Percentiles rank a stretch among this genome's conserved stretches.
These are phyloP conservation scores for Nigrograna mackinnonii DNA, from an alignment of 2,329 filamentous ascomycete genomes.

Conservation along the genomic window DNA sequence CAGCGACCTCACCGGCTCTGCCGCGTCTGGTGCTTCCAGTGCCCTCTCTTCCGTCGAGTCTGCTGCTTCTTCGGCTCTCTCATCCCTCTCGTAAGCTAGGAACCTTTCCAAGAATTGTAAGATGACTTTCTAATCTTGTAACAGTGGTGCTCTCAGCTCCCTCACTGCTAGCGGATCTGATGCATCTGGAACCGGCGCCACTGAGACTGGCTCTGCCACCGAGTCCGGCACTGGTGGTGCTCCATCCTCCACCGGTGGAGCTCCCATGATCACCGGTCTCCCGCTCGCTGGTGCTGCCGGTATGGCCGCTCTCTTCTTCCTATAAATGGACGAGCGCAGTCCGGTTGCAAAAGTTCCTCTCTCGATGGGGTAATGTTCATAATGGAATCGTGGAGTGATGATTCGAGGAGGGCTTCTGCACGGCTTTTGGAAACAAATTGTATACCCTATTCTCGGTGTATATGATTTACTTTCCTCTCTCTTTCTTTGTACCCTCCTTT, in stretches of 20 bases:
- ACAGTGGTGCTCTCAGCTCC: neutral
- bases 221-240: conserved; percentile 3
- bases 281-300: conserved; percentile 41
- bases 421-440: conserved; percentile 13
- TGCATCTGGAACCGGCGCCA: conserved; percentile 9
- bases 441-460: conserved; percentile 9
- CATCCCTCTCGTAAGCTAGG: neutral
- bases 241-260: conserved; percentile 20
- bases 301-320: conserved; percentile 39
- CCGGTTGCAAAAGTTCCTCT: conserved; percentile 19
- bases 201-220: conserved; percentile 11
- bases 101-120: neutral
- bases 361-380: conserved; percentile 35
- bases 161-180: conserved; percentile 8
- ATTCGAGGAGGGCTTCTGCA: conserved; percentile 24
- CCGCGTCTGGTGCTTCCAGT: conserved; percentile 7
- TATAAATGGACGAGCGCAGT: conserved; percentile 30
- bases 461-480: conserved; percentile 12
- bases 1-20: conserved; percentile 4
- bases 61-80: conserved; percentile 7
- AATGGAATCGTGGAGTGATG: conserved; percentile 21
- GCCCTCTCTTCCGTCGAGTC: conserved; percentile 1
- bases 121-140: conserved; percentile 3
- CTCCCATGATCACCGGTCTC: conserved; percentile 38
- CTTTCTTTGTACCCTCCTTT: conserved; percentile 1